These are phyloP conservation scores for Mallotus nudiflorus DNA, from an alignment of 345 rosid genomes.

Conservation along the genomic window DNA sequence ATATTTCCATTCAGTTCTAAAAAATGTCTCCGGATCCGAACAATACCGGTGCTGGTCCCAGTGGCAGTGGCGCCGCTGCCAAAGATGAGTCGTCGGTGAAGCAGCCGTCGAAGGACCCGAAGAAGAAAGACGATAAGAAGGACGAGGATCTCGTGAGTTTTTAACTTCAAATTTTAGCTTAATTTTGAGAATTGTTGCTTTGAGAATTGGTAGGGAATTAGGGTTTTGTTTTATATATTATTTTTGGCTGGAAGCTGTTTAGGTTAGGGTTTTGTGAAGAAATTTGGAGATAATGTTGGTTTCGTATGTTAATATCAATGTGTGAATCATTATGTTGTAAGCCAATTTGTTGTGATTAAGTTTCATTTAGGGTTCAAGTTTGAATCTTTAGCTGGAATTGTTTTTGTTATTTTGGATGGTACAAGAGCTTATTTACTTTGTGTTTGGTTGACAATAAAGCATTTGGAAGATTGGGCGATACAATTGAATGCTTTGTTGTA, in stretches of 20 bases:
- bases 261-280: background rate
- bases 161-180: background rate
- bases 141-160: conserved; percentile 82
- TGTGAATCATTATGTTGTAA: too few species aligned
- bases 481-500: too few species aligned
- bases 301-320: background rate
- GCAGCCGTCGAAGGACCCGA: conserved; percentile 74
- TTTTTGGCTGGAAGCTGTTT: background rate
- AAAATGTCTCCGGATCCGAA: conserved; percentile 62
- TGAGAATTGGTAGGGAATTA: background rate
- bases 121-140: conserved; percentile 90
- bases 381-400: too few species aligned
- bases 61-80: conserved; percentile 39
- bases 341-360: too few species aligned
- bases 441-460: too few species aligned
- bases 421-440: too few species aligned
- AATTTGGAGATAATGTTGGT: background rate
- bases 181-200: background rate
- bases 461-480: too few species aligned
- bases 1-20: background rate
- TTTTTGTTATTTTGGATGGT: too few species aligned
- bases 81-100: conserved; percentile 57
- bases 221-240: background rate
- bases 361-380: background rate
- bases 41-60: conserved; percentile 41